Base-by-base conservation (phyloP, 768 basidiomycete genomes). In the Mycena olivaceomarginata region DNA sequence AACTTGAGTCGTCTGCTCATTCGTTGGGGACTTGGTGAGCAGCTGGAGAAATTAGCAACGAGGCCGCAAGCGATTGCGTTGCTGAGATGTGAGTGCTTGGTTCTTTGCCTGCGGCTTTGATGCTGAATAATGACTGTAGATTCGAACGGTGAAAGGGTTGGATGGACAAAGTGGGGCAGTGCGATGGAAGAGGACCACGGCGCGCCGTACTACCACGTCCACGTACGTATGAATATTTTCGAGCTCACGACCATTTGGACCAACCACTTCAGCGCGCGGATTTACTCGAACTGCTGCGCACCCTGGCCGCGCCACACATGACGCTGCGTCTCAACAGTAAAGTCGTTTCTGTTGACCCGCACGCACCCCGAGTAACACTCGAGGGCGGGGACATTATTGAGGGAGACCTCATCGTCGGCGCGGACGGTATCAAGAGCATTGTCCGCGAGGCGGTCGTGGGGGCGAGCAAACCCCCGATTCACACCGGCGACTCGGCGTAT, bases 401-500 rank as follows among this genome's bases (percentile, higher is more conserved):
- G 9, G 85, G 88, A 1, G 90, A 91, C 71, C 79, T 91, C 31
- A 82, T 90, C 41, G 85, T 91, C 13, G 90, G 90, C 5, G 89
- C 89, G 0, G 90, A 91, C 70, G 91, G 90, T 5, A 82, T 88
- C 37, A 91, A 90, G 84, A 92, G 92, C 78, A 75, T 83, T 18
- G 79, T 92, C 1, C 89, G 90, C 2, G 82, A 89, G 78, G 84
- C 89, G 43, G 87, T 90, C 45, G 88, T 93, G n/a, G 88, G 91
- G 0, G 88, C 83, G 0, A 86, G 89, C 57, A 86, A 87, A 45
- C 8, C 67, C 13, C 86, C 90, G 0, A 88, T 87, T 0, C 87
- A 91, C 5, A 94, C 94, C 0, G 94, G 93, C 0, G 92, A 94
- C 79, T 90, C 91, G 0, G 93, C 92, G 0, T 94, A 93, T 79